phyloP scores from a whole-genome alignment of 1,284 basidiomycete genomes.

The Marasmius oreades region DNA sequence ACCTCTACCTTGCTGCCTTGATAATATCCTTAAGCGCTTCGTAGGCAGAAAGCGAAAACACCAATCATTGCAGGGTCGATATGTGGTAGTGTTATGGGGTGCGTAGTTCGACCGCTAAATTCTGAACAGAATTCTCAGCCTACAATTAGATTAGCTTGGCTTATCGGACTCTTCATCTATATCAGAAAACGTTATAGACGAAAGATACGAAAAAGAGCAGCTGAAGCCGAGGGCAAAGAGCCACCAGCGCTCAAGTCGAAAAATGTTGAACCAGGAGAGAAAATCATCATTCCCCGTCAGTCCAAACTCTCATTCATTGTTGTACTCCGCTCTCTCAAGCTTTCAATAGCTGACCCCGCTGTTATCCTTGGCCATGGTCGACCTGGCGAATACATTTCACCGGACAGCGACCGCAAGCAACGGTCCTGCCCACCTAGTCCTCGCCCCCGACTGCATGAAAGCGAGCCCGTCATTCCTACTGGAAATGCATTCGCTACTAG shows the following conservation, averaged over 20 bases:
- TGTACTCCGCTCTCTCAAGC: neutral
- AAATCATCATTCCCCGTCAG: conserved; percentile 50
- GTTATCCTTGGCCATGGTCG: conserved; percentile 45
- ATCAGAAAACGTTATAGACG: conserved; percentile 39
- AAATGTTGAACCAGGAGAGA: conserved; percentile 30
- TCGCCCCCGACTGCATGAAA: neutral
- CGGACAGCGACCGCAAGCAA: conserved; percentile 11
- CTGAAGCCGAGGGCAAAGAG: conserved; percentile 31
- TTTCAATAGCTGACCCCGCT: conserved; percentile 48
- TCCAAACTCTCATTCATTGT: neutral
- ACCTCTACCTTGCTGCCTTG: neutral
- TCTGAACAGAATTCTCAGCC: neutral
- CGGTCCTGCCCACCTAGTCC: neutral
- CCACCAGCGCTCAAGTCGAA: conserved; percentile 24
- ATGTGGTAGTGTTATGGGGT: conserved; percentile 47
- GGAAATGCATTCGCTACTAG: neutral
- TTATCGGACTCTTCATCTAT: conserved; percentile 43
- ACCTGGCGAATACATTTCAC: conserved; percentile 40
- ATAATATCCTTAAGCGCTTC: neutral
- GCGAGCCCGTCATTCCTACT: neutral
- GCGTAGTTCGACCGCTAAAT: conserved; percentile 21
- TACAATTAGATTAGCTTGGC: conserved; percentile 42
- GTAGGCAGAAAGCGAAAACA: conserved; percentile 53
- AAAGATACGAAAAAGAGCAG: conserved; percentile 34
- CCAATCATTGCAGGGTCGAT: conserved; percentile 63